phyloP scores from a whole-genome alignment of 805 yeast genomes.

The Hanseniaspora lindneri region DNA sequence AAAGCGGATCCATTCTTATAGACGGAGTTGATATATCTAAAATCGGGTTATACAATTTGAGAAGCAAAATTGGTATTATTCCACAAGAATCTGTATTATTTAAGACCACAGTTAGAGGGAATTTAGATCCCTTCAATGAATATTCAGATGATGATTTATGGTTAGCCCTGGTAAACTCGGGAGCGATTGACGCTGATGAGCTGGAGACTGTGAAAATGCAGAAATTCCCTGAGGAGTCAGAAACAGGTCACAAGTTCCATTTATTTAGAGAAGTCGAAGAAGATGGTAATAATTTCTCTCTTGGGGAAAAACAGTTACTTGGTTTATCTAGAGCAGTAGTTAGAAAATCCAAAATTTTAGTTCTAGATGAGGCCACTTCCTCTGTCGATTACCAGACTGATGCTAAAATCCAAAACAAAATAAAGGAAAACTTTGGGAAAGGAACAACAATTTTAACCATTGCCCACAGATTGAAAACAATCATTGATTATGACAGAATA shows the following conservation, averaged over 20 bases:
- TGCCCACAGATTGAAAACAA: constrained; percentile 54
- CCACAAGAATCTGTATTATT: constrained; percentile 86
- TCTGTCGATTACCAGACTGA: constrained; percentile 58
- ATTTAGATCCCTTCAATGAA: constrained; percentile 62
- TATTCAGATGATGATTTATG: constrained; percentile 48
- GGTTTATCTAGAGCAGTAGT: constrained; percentile 56
- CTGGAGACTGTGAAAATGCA: constrained; percentile 25
- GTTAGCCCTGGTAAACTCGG: constrained; percentile 56
- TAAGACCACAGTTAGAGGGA: constrained; percentile 63
- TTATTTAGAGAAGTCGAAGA: constrained; percentile 47
- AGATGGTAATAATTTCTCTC: constrained; percentile 52
- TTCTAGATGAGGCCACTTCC: constrained; percentile 59
- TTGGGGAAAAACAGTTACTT: constrained; percentile 52
- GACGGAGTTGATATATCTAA: constrained; percentile 57
- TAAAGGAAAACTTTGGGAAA: constrained; percentile 38
- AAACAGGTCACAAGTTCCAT: constrained; percentile 43
- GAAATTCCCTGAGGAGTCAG: constrained; percentile 25
- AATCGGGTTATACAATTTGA: constrained; percentile 54
- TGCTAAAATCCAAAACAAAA: constrained; percentile 44
- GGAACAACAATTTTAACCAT: constrained; percentile 50
- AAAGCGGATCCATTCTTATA: constrained; percentile 42
- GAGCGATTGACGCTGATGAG: constrained; percentile 36
- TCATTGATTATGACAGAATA: constrained; percentile 41
- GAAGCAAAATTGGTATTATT: constrained; percentile 63
- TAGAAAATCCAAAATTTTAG: constrained; percentile 40